These are phyloP conservation scores for Lachancea quebecensis DNA, from an alignment of 805 yeast genomes.

Conservation along the genomic window DNA sequence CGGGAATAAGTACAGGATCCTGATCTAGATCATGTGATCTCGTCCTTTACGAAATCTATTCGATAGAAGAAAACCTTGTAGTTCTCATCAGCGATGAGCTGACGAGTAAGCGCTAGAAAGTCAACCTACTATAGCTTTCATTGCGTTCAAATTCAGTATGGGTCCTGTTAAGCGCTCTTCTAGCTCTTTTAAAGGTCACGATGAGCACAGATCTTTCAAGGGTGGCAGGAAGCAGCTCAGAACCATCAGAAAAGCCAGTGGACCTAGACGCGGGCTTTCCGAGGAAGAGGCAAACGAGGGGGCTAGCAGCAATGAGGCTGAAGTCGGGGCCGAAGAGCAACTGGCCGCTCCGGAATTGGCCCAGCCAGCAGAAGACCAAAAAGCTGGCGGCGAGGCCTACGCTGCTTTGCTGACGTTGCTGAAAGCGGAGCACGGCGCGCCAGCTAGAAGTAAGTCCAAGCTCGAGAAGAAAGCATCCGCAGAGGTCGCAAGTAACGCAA, in stretches of 20 bases:
- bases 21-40: too few species aligned
- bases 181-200: neutral
- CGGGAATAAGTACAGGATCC: too few species aligned
- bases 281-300: slow-evolving; percentile 14
- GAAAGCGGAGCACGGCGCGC: slow-evolving; percentile 38
- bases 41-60: too few species aligned
- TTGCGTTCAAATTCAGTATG: neutral
- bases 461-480: slow-evolving; percentile 13
- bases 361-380: slow-evolving; percentile 28
- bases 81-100: neutral
- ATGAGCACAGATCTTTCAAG: slow-evolving; percentile 14
- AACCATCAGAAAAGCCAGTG: slow-evolving; percentile 45
- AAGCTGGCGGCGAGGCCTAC: slow-evolving; percentile 37
- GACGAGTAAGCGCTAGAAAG: neutral
- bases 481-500: slow-evolving; percentile 4
- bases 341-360: slow-evolving; percentile 14
- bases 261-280: slow-evolving; percentile 5
- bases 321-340: slow-evolving; percentile 17
- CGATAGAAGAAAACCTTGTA: too few species aligned
- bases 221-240: slow-evolving; percentile 59
- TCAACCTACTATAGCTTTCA: too few species aligned
- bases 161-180: neutral
- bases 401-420: slow-evolving; percentile 60
- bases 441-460: slow-evolving; percentile 12
- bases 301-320: slow-evolving; percentile 11